These are phyloP conservation scores for Fusarium sp. DNA, from an alignment of 2,329 filamentous ascomycete species.

Conservation along the genomic window DNA sequence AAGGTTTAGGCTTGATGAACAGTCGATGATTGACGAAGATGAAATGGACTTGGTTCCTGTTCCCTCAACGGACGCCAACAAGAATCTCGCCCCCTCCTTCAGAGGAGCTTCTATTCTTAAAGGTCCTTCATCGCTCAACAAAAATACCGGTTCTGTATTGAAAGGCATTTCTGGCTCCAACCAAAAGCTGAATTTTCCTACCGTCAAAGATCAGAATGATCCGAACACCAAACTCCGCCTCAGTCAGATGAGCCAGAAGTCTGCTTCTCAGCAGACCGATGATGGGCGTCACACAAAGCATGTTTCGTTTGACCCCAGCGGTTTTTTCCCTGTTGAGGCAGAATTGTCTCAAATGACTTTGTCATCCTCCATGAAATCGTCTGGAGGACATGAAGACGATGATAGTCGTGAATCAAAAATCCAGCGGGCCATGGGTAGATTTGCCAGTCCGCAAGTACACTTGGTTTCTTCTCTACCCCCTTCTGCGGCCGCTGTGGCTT, in stretches of 20 bases:
- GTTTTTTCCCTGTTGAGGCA: slow-evolving; percentile 9
- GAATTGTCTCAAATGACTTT: slow-evolving; percentile 12
- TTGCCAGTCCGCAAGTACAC: slow-evolving; percentile 26
- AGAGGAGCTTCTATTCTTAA: slow-evolving; percentile 7
- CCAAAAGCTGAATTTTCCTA: slow-evolving; percentile 70
- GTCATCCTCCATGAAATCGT: slow-evolving; percentile 31
- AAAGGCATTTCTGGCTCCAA: slow-evolving; percentile 48
- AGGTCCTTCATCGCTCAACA: slow-evolving; percentile 1
- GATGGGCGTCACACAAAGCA: slow-evolving; percentile 43
- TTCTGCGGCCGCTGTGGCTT: slow-evolving; percentile 38
- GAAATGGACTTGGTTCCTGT: slow-evolving; percentile 25
- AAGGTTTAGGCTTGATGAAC: not conserved
- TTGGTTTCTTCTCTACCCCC: slow-evolving; percentile 47
- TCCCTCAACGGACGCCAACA: slow-evolving; percentile 9
- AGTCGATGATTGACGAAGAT: slow-evolving; percentile 1
- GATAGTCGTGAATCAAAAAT: slow-evolving; percentile 20
- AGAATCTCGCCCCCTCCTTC: not conserved
- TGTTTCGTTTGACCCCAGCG: slow-evolving; percentile 39
- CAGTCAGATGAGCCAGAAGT: slow-evolving; percentile 68
- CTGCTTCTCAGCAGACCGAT: slow-evolving; percentile 62
- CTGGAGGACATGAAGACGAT: slow-evolving; percentile 4
- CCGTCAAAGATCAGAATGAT: slow-evolving; percentile 81
- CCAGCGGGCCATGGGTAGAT: slow-evolving; percentile 24
- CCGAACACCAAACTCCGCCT: slow-evolving; percentile 71
- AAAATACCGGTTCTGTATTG: not conserved